Conservation (phyloP, 129 eudicot species). For the Flaveria sonorensis region DNA sequence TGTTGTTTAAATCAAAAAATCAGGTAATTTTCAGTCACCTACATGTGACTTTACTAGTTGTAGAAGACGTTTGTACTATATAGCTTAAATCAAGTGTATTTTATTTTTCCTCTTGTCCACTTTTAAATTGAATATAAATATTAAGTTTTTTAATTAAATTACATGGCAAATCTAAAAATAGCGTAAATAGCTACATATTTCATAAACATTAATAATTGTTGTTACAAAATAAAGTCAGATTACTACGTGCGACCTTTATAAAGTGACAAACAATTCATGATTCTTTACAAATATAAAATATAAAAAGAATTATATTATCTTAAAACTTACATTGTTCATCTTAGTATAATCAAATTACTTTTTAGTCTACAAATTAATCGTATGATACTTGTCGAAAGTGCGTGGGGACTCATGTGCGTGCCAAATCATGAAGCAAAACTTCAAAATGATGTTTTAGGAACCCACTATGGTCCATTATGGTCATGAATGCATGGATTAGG, state of each 20-base stretch:
- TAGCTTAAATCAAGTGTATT: too few relatives aligned
- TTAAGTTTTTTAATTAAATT: background rate
- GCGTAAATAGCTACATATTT: background rate
- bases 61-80: too few relatives aligned
- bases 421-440: conserved; percentile 38
- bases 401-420: conserved; percentile 37
- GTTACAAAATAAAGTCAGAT: background rate
- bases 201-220: background rate
- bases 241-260: background rate
- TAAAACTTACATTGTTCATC: background rate
- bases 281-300: background rate
- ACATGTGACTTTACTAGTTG: too few relatives aligned
- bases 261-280: background rate
- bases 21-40: too few relatives aligned
- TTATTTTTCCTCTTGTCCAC: too few relatives aligned
- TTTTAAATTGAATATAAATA: too few relatives aligned
- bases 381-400: conserved; percentile 9
- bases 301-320: background rate
- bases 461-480: conserved; percentile 47
- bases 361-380: background rate
- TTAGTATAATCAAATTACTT: background rate
- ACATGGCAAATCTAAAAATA: background rate
- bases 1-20: too few relatives aligned
- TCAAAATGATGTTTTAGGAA: conserved; percentile 38
- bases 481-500: conserved; percentile 42